Evolutionary conservation across 2,329 filamentous ascomycete genomes (phyloP), one percentile per base, ranked within the genome.

Genomic region (Sporothrix curviconia): DNA sequence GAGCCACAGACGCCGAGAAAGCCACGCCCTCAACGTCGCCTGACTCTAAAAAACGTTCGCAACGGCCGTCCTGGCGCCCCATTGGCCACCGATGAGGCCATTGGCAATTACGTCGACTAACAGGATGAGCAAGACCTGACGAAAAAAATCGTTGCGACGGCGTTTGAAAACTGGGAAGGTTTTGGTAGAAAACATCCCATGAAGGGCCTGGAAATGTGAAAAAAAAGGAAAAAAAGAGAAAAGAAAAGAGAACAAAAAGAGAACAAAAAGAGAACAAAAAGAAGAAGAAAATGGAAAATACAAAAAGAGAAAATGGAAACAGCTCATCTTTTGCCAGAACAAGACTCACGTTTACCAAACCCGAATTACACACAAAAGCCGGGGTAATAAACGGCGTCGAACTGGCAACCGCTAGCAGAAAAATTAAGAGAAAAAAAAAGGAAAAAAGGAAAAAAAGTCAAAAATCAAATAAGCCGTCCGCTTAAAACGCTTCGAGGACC

Each of bases 31-130:
- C 14, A 22, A 39, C 14, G 22, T 28, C 24, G 39, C 25, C 17
- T 19, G 24, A 19, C n/a, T 40, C 50, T 15, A 42, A 28, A 7
- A 15, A 22, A 19, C 8, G 7, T 43, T 25, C 19, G 40, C 24
- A 19, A 37, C 28, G 37, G 19, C 9, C 6, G 3, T 6, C 7
- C 4, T n/a, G 14, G 17, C 24, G 19, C 30, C 32, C 32, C 30
- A 61, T 61, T 59, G 60, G 60, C 51, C 36, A 19, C 30, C 36
- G 51, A 57, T 61, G 60, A 59, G 55, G 24, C 50, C 57, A 61
- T 61, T 52, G 46, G 50, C 32, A 44, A 11, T 50, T 32, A 49
- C 43, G 22, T 37, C 28, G 40, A 43, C 50, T 50, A 60, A 36
- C 7, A 11, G 24, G 25, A 54, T 52, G 39, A 47, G n/a, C 53